Evolutionary conservation across 1,284 basidiomycete species (phyloP).

Genomic region (Leccinum ambiguum): DNA sequence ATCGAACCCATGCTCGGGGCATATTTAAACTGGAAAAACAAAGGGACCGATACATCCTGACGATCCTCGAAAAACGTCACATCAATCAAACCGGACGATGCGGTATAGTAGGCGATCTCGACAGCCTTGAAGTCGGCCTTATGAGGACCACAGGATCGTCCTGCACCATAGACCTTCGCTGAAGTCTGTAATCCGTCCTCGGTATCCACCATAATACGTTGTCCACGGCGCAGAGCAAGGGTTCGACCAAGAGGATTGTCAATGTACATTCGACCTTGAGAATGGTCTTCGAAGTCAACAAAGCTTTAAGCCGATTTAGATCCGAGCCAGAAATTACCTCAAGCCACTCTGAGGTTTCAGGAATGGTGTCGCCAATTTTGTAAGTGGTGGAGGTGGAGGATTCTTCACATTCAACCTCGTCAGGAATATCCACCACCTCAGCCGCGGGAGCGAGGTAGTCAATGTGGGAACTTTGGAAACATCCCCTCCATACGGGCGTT

Average conservation of each 20-base stretch:
- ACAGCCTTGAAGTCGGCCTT: slow-evolving; percentile 81
- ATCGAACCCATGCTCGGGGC: slow-evolving; percentile 81
- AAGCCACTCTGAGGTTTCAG: slow-evolving; percentile 75
- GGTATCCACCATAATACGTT: slow-evolving; percentile 68
- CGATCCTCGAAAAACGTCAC: slow-evolving; percentile 88
- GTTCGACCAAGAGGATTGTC: slow-evolving; percentile 90
- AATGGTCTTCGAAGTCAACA: slow-evolving; percentile 77
- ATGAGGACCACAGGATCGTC: slow-evolving; percentile 79
- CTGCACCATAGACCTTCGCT: slow-evolving; percentile 71
- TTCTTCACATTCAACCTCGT: slow-evolving; percentile 51
- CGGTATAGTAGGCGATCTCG: slow-evolving; percentile 65
- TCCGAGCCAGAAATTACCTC: slow-evolving; percentile 80
- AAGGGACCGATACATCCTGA: slow-evolving; percentile 73
- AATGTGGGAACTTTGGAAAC: slow-evolving; percentile 73
- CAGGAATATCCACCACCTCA: slow-evolving; percentile 33
- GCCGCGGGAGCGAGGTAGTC: slow-evolving; percentile 83
- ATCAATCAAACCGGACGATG: slow-evolving; percentile 59
- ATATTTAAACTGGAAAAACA: slow-evolving; percentile 84
- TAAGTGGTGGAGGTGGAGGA: slow-evolving; percentile 10
- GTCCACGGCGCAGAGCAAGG: slow-evolving; percentile 78
- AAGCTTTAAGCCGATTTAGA: slow-evolving; percentile 86
- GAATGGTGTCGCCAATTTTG: too few relatives aligned
- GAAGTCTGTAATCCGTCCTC: slow-evolving; percentile 50
- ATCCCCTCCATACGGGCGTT: slow-evolving; percentile 81
- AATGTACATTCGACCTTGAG: slow-evolving; percentile 82